Conservation (phyloP, 108 stramenopile species). For the Parmales sp. region DNA sequence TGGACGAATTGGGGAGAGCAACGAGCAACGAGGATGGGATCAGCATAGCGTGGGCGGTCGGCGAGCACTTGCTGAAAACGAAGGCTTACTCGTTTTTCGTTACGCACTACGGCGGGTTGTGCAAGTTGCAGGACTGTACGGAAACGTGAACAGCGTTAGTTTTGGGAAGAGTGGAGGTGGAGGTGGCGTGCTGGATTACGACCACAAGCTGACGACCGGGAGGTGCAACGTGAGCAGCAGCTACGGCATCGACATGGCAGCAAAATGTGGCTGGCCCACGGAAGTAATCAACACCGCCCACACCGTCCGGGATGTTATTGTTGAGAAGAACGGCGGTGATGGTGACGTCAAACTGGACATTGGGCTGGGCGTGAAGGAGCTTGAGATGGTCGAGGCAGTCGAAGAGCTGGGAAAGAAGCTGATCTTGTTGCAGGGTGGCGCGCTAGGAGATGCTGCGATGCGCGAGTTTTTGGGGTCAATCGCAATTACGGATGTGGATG, state of each 20-base stretch:
- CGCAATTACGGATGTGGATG: too few relatives aligned
- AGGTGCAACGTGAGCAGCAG: slow-evolving; percentile 38
- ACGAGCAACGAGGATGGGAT: slow-evolving; percentile 90
- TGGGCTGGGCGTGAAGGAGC: background rate
- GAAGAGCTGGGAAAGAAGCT: too few relatives aligned
- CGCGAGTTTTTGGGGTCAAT: too few relatives aligned
- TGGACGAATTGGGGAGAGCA: slow-evolving; percentile 90
- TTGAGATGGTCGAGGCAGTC: too few relatives aligned
- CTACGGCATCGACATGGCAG: slow-evolving; percentile 79
- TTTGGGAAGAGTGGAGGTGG: slow-evolving; percentile 42
- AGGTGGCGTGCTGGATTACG: slow-evolving; percentile 47
- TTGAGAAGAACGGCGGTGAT: background rate
- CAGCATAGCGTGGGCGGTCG: slow-evolving; percentile 73
- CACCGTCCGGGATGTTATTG: background rate
- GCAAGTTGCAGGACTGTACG: slow-evolving; percentile 55
- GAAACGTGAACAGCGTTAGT: slow-evolving; percentile 61
- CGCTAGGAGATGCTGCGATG: too few relatives aligned
- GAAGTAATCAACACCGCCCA: slow-evolving; percentile 31
- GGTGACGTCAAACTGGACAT: background rate
- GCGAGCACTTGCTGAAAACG: slow-evolving; percentile 59
- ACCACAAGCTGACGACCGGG: slow-evolving; percentile 58
- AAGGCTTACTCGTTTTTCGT: slow-evolving; percentile 76
- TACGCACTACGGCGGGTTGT: slow-evolving; percentile 71
- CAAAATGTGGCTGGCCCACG: slow-evolving; percentile 64
- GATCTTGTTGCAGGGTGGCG: too few relatives aligned